Percentiles rank a stretch among this genome's conserved stretches.
phyloP scores from a whole-genome alignment of 2,329 filamentous ascomycete genomes.

The Penicillium olsonii region DNA sequence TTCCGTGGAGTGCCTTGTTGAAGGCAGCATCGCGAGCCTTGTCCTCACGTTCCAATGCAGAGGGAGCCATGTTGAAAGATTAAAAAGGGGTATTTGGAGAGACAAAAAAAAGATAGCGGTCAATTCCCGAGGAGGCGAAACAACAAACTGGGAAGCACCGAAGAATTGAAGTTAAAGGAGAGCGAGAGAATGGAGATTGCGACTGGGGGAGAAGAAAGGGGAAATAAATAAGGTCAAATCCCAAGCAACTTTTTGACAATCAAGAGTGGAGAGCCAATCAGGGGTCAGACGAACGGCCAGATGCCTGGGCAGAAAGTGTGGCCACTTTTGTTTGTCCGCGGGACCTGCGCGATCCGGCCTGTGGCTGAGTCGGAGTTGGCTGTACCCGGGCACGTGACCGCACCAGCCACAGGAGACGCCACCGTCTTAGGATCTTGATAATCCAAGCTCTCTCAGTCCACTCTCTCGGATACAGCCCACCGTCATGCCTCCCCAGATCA shows the following conservation, averaged over 20 bases:
- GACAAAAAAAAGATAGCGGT: constrained; percentile 20
- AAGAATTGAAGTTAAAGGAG: constrained; percentile 10
- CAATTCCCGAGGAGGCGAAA: constrained; percentile 5
- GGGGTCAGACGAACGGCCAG: constrained; percentile 10
- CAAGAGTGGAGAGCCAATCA: constrained; percentile 13
- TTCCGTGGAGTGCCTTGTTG: constrained; percentile 83
- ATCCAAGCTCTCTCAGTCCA: constrained; percentile 10
- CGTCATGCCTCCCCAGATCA: constrained; percentile 79
- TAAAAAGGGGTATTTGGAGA: constrained; percentile 24
- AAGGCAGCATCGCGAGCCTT: constrained; percentile 84
- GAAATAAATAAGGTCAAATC: constrained; percentile 23
- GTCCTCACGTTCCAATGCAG: constrained; percentile 75
- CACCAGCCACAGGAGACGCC: constrained; percentile 17
- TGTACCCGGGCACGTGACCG: constrained; percentile 14
- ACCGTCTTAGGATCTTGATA: constrained; percentile 8
- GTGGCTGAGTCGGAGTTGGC: constrained; percentile 24
- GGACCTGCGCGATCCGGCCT: constrained; percentile 18
- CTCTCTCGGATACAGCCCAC: neutral
- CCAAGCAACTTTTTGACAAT: constrained; percentile 25
- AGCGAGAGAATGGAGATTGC: constrained; percentile 13
- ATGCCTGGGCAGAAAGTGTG: constrained; percentile 8
- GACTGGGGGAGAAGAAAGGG: constrained; percentile 14
- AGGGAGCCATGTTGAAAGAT: constrained; percentile 51
- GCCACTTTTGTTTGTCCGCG: constrained; percentile 8
- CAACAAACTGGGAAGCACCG: constrained; percentile 9